phyloP scores from a whole-genome alignment of 1,284 basidiomycete genomes.

The Melanopsichium pennsylvanicum region DNA sequence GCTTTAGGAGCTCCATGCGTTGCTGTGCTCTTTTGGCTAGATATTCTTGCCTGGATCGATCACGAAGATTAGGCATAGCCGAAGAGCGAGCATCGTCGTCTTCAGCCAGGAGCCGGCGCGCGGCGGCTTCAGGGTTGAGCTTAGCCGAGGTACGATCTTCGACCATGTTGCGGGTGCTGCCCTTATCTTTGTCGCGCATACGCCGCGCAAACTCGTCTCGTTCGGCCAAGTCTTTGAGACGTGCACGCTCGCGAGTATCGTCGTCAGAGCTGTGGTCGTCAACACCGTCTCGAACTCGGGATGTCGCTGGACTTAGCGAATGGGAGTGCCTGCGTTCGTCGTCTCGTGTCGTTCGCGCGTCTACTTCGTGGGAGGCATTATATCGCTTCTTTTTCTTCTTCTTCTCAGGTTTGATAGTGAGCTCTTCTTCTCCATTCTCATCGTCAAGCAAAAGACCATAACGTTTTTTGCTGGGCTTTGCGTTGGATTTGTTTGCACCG shows the following conservation, averaged over 20 bases:
- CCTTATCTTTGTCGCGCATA: slow-evolving; percentile 81
- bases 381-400: slow-evolving; percentile 73
- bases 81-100: slow-evolving; percentile 49
- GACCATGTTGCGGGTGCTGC: slow-evolving; percentile 87
- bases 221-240: slow-evolving; percentile 80
- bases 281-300: neutral
- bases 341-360: too few relatives aligned
- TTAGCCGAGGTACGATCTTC: slow-evolving; percentile 77
- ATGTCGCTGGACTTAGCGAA: slow-evolving; percentile 3
- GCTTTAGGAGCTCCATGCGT: slow-evolving; percentile 89
- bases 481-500: neutral
- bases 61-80: slow-evolving; percentile 56
- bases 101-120: slow-evolving; percentile 75
- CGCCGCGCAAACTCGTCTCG: slow-evolving; percentile 92
- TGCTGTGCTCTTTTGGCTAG: slow-evolving; percentile 94
- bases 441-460: slow-evolving; percentile 55
- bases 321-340: neutral
- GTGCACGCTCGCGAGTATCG: slow-evolving; percentile 77
- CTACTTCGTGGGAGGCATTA: slow-evolving; percentile 75
- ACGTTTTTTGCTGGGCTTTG: slow-evolving; percentile 43
- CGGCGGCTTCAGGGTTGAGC: slow-evolving; percentile 79
- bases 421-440: slow-evolving; percentile 41
- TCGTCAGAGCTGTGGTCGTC: slow-evolving; percentile 68
- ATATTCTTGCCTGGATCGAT: slow-evolving; percentile 79
- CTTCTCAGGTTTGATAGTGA: slow-evolving; percentile 56